A percentile compares a stretch with the other conserved stretches of the same genome.
Evolutionary conservation across 805 yeast species (phyloP).

Genomic region (Danielia reshetovae): DNA sequence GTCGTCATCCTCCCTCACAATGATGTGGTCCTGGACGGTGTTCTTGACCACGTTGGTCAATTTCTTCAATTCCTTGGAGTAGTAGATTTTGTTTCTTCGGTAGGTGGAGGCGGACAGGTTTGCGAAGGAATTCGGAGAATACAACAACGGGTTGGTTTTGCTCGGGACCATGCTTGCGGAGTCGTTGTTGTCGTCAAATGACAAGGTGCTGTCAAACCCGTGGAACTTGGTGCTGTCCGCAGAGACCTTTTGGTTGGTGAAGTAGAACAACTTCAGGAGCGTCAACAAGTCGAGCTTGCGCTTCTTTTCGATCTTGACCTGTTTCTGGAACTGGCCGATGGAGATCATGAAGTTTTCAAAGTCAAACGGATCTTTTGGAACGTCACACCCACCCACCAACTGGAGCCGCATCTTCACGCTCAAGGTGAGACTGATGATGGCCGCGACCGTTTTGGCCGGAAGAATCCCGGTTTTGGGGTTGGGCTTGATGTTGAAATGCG

Average conservation of each 20-base stretch:
- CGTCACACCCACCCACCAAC: constrained; percentile 38
- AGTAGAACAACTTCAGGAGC: constrained; percentile 29
- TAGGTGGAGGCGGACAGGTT: constrained; percentile 14
- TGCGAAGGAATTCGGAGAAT: neutral
- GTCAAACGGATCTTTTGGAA: constrained; percentile 82
- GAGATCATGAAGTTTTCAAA: constrained; percentile 63
- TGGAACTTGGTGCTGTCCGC: constrained; percentile 17
- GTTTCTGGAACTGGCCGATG: constrained; percentile 76
- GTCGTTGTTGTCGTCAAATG: constrained; percentile 6
- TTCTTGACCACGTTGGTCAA: constrained; percentile 65
- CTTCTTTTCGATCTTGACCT: constrained; percentile 48
- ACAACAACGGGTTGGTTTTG: neutral
- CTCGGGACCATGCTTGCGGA: neutral
- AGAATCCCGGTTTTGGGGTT: constrained; percentile 50
- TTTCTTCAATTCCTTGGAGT: constrained; percentile 43
- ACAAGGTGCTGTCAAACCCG: constrained; percentile 10
- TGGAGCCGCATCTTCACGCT: constrained; percentile 63
- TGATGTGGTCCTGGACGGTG: constrained; percentile 61
- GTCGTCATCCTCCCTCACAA: constrained; percentile 15
- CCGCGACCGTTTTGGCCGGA: constrained; percentile 69
- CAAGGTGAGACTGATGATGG: constrained; percentile 71
- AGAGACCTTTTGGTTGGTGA: constrained; percentile 30
- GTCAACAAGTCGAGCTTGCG: constrained; percentile 58
- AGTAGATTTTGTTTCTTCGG: constrained; percentile 27
- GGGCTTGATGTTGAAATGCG: constrained; percentile 40